A percentile compares a stretch with the other conserved stretches of the same genome.
Conservation (phyloP, 495 filamentous ascomycete genomes). For the Neurospora sp. region DNA sequence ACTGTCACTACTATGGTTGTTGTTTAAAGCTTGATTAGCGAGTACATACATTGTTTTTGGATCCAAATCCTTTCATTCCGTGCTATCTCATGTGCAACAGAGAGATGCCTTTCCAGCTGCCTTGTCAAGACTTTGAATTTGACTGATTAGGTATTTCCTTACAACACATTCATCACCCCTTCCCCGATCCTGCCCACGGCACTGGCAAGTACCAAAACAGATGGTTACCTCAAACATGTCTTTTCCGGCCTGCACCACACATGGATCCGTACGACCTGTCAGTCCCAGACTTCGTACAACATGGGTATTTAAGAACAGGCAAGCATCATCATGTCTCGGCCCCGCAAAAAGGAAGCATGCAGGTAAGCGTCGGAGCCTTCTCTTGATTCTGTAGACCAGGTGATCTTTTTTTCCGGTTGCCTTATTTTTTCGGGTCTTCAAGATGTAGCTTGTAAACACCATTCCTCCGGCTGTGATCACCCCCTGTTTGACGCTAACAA, state of each 20-base stretch:
- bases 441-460: no score
- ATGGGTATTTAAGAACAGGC: not conserved
- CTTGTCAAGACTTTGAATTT: not conserved
- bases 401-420: not conserved
- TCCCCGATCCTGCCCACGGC: no score
- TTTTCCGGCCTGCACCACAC: not conserved
- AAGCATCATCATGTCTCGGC: not conserved
- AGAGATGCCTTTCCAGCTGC: no score
- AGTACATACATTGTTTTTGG: not conserved
- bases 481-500: not conserved
- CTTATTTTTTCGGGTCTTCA: not conserved
- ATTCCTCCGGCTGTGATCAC: no score
- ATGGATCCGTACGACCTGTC: not conserved
- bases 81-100: no score
- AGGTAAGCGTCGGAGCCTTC: not conserved
- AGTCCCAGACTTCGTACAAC: not conserved
- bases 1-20: not conserved
- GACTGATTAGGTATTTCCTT: no score
- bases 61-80: not conserved
- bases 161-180: no score
- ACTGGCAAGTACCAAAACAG: not conserved
- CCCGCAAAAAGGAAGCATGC: not conserved
- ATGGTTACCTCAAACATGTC: not conserved
- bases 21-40: not conserved
- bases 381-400: not conserved